Evolutionary conservation across 2,329 filamentous ascomycete genomes (phyloP), one percentile per base, ranked within the genome.

Genomic region (Xylaria sp.): DNA sequence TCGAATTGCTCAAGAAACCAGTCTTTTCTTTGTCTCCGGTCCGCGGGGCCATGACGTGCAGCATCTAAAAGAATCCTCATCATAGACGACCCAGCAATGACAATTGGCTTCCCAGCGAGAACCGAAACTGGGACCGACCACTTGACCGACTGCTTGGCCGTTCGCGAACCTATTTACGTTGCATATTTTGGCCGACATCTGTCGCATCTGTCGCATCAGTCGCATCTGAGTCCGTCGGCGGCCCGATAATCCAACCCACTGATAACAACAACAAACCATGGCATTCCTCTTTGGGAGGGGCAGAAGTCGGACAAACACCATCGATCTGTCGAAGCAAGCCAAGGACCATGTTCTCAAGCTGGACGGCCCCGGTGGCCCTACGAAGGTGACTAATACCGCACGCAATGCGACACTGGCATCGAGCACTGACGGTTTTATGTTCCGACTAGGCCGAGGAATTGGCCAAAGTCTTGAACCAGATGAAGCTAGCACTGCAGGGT

Each of bases 401-500:
- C 43, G 27, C 58, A 25, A 33, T 43, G 33, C 47, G 33, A 54
- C n/a, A 41, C 60, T 60, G 43, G 64, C 54, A 49, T 52, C 3
- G 27, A 54, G 43, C 65, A 53, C 62, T 75, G 69, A 75, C 66
- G 63, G 54, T 44, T 69, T 69, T 53, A 25, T 43, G 66, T 37
- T n/a, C n/a, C n/a, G 54, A 37, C 52, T 70, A 97, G 93, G 85
- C 89, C 64, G 94, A 98, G 74, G 93, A 97, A 73, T 83, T 96
- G 65, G 90, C 92, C 49, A 92, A 92, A 74, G 89, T 93, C 69
- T 85, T 99, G 66, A 84, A 85, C 54, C 91, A 96, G 76, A 96
- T 98, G 89, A 98, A 98, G 77, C 81, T 93, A 66, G 87, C 95
- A 62, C 86, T 99, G 13, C 94, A 98, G 81, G 95, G 94, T 68